Evolutionary conservation across 257 asterid genomes (phyloP), one percentile per base, ranked within the genome.

Genomic region (Solanum tarapatanum): DNA sequence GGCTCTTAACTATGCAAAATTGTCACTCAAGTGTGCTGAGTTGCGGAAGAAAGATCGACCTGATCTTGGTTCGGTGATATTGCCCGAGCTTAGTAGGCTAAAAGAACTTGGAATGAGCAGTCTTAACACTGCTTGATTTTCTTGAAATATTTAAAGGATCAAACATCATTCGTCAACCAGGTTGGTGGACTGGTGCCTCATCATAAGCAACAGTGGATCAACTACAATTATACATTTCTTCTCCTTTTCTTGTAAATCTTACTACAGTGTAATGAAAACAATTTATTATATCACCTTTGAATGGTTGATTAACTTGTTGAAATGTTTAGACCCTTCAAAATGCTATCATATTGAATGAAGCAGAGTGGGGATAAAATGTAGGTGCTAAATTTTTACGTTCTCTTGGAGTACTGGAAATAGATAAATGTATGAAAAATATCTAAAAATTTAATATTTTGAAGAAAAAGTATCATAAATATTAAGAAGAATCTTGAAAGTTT

Each of bases 1-100:
- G n/a, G 43, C 88, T 55, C 36, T 85, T 32, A n/a, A 21, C 33
- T 88, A 86, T 45, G 90, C 90, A 43, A 86, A 86, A 73, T 83
- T 88, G 43, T 80, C 90, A 11, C 82, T 88, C 24, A 88, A 88
- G 69, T 88, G 90, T 83, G 86, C 90, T 28, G 90, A 88, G 75
- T 36, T 88, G 84, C 48, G 88, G 84, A 83, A 87, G 43, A 88
- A 86, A 86, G 89, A 88, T 68, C 39, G 90, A 69, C 90, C 90
- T 9, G 90, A 88, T 86, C 90, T 88, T 51, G 87, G 87, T 23
- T 62, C 75, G 32, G 87, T 64, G 10, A 33, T 88, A 64, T 48
- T 88, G 88, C 90, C 90, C 3, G 90, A 88, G 72, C 83, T 88
- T 28, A 75, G 86, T 30, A 88, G 88, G 75, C 76, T 88, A 43